Evolutionary conservation across 2,329 filamentous ascomycete species (phyloP), one percentile per base, ranked within the genome.

Genomic region (Laburnicola sp.): DNA sequence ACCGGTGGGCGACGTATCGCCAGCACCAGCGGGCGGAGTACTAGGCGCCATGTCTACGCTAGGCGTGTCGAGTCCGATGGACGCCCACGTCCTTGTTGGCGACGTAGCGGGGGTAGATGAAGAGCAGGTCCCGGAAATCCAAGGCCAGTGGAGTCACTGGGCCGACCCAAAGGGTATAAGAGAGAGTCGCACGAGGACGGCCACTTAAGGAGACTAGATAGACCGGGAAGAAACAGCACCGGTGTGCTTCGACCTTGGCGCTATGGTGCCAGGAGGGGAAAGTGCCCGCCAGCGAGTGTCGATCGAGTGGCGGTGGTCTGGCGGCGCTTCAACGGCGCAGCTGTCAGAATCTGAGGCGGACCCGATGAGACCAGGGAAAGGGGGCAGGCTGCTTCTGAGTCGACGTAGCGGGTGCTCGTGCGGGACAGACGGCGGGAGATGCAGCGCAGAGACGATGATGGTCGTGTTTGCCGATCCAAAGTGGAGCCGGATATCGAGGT

Each of bases 1-100:
- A 28, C 54, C 58, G 42, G 64, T 62, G 45, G 69, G 67, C 56
- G 69, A 68, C 42, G 64, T 54, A 48, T 69, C 61, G 45, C 63
- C 63, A 41, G 62, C 51, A 35, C 57, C 63, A 31, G 64, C 56
- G 31, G 59, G 56, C 8, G 59, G 50, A 40, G 59, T 56, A 34
- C 56, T 50, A 35, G 59, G 61, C 6, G 62, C 56, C 68, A 71
- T 70, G 8, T 42, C 50, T 46, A 21, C 9, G 45, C 32, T 31
- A 22, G 23, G 39, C 21, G 26, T 27, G 47, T 44, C 11, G 26
- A 48, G 28, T 26, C n/a, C n/a, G 25, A 22, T 1, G 34, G 23
- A 21, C n/a, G 16, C n/a, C 6, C 16, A 10, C 26, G 35, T 39
- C 27, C 35, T 35, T 21, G 31, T 21, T 7, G 6, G 10, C 11